Evolutionary conservation across 139 green algal genomes (phyloP), one percentile per base, ranked within the genome.

Genomic region (Pleodorina starrii): DNA sequence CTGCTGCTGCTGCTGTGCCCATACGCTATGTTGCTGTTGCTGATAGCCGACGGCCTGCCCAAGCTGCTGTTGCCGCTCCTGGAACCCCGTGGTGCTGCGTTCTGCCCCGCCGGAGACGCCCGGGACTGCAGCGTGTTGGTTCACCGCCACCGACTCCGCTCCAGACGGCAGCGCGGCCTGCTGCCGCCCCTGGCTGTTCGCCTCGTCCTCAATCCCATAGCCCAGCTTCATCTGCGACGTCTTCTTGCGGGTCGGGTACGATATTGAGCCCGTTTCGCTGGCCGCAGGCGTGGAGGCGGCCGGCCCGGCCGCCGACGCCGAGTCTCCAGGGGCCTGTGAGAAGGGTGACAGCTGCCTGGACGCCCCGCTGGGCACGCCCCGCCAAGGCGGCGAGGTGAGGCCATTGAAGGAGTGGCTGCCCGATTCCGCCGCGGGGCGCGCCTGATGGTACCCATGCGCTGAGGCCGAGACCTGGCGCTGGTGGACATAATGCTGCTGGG

Each of bases 201-300:
- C 74, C 1, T 59, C 43, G 27, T 42, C 74, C 32, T 29, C 74
- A 32, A 12, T 25, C 7, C 74, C 74, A 29, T 40, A 75, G 17
- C 40, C 54, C 27, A 76, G 57, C 29, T 72, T 69, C 78, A 81
- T 51, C 27, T 17, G 38, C 21, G 11, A 71, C 17, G 85, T 44
- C 38, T 90, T 80, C 38, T 80, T 80, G 7, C 69, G 69, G 40
- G 48, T 77, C 19, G 69, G 69, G 69, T 50, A 77, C 35, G 36
- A 35, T n/a, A 77, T 32, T 21, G n/a, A 73, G 63, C 63, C 35
- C 5, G 5, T 17, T 17, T 40, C n/a, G n/a, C 63, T 73, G 63
- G 16, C n/a, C 63, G 63, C 63, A 60, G 17, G 51, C 51, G 51
- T 60, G 25, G 54, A 66, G 3, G 54, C 54, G 29, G 63, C 63